These are phyloP conservation scores for Leccinum subfulvum DNA, from an alignment of 1,284 basidiomycete species.

Conservation along the genomic window DNA sequence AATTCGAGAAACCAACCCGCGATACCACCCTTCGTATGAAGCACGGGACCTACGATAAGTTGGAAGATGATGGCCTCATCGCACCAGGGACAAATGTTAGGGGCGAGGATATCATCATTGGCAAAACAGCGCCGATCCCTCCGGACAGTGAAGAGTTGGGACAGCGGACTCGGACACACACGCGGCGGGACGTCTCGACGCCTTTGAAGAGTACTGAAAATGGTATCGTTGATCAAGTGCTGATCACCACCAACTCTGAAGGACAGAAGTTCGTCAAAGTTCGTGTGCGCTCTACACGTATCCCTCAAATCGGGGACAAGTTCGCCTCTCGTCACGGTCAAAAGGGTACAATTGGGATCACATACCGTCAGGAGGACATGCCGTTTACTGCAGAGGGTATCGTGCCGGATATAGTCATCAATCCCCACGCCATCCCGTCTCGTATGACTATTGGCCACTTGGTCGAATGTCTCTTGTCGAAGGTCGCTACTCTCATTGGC, in stretches of 20 bases:
- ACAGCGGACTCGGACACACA: constrained; percentile 89
- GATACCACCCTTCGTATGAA: constrained; percentile 96
- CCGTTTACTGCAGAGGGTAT: constrained; percentile 97
- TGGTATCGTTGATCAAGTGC: constrained; percentile 96
- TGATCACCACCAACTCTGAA: constrained; percentile 94
- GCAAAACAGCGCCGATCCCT: constrained; percentile 97
- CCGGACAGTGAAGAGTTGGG: constrained; percentile 97
- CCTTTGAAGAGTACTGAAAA: constrained; percentile 97
- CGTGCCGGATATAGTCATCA: constrained; percentile 96
- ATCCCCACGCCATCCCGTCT: constrained; percentile 98
- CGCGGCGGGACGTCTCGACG: constrained; percentile 91
- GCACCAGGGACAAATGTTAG: constrained; percentile 93
- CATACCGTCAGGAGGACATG: constrained; percentile 99
- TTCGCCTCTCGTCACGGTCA: constrained; percentile 99
- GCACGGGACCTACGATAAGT: constrained; percentile 97
- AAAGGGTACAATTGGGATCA: constrained; percentile 99
- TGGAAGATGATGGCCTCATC: constrained; percentile 95
- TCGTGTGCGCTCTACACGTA: constrained; percentile 90
- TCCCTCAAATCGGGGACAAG: constrained; percentile 98
- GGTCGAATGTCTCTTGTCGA: constrained; percentile 96
- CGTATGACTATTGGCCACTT: constrained; percentile 99
- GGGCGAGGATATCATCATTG: constrained; percentile 98
- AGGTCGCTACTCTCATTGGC: constrained; percentile 94
- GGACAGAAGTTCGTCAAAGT: constrained; percentile 99
- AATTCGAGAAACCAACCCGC: constrained; percentile 95